A percentile compares a stretch with the other conserved stretches of the same genome.
Evolutionary conservation across 371 early-diverging fungal genomes (phyloP).

Genomic region (Phascolomyces articulosus): DNA sequence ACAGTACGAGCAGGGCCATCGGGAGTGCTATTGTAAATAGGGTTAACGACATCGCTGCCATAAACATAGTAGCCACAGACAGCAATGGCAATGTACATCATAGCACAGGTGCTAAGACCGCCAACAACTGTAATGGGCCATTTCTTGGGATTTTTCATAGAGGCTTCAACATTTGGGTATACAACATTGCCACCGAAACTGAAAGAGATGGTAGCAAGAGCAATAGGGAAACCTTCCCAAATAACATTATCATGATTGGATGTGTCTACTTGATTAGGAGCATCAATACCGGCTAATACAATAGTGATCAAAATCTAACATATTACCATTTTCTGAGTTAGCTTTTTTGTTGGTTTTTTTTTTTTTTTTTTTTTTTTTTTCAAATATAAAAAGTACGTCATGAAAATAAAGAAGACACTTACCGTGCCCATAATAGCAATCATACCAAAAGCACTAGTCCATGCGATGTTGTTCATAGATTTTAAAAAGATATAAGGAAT

Average conservation of each 20-base stretch:
- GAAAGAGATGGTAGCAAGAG: conserved; percentile 72
- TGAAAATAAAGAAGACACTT: too few species aligned
- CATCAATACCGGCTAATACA: conserved; percentile 33
- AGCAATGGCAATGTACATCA: conserved; percentile 77
- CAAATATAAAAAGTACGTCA: too few species aligned
- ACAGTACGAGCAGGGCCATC: conserved; percentile 59
- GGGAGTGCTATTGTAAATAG: conserved; percentile 77
- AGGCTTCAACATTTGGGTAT: conserved; percentile 83
- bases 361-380: too few species aligned
- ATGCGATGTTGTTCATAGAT: conserved; percentile 63
- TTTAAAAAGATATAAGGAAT: conserved; percentile 61
- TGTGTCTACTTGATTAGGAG: conserved; percentile 8
- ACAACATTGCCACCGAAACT: conserved; percentile 82
- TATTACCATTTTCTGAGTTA: too few species aligned
- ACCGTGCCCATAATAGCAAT: conserved; percentile 51
- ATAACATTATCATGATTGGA: conserved; percentile 41
- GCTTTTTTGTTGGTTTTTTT: too few species aligned
- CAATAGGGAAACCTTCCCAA: conserved; percentile 57
- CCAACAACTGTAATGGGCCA: conserved; percentile 72
- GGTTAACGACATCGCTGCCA: conserved; percentile 68
- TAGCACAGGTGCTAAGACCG: conserved; percentile 71
- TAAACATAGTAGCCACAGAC: conserved; percentile 81
- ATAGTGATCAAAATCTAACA: conserved; percentile 40
- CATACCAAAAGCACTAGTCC: conserved; percentile 66
- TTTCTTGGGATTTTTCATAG: conserved; percentile 77